Evolutionary conservation across 2,329 filamentous ascomycete species (phyloP).

Genomic region (Metarhizium brunneum): DNA sequence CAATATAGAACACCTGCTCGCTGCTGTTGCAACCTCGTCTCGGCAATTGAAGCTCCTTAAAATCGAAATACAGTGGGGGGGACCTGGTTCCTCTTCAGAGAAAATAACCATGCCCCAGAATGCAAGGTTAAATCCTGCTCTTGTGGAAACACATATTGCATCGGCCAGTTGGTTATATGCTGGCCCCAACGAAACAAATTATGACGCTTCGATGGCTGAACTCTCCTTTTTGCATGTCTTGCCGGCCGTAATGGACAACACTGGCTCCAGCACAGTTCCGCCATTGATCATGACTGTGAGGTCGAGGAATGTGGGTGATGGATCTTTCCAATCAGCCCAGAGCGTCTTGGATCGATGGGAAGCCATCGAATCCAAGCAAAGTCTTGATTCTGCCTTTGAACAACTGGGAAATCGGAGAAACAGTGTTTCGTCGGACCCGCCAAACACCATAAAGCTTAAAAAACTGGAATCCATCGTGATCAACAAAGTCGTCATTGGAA

Average conservation of each 20-base stretch:
- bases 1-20: conserved; percentile 41
- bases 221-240: conserved; percentile 70
- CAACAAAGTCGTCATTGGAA: conserved; percentile 60
- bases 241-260: conserved; percentile 52
- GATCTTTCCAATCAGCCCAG: conserved; percentile 53
- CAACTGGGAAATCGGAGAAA: conserved; percentile 59
- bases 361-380: conserved; percentile 57
- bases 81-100: conserved; percentile 40
- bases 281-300: conserved; percentile 67
- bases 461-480: conserved; percentile 60
- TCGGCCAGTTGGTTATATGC: conserved; percentile 47
- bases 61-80: conserved; percentile 66
- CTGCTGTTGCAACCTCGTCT: conserved; percentile 59
- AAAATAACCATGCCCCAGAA: conserved; percentile 39
- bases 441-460: conserved; percentile 37
- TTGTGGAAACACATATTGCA: conserved; percentile 47
- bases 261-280: conserved; percentile 43
- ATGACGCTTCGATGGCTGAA: conserved; percentile 45
- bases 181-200: conserved; percentile 30
- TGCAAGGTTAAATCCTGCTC: conserved; percentile 38
- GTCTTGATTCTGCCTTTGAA: conserved; percentile 67
- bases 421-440: conserved; percentile 28
- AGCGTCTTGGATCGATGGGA: conserved; percentile 82
- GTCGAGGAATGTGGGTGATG: conserved; percentile 44
- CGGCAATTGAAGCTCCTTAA: conserved; percentile 67